Evolutionary conservation across 169 alveolate genomes (phyloP).

Genomic region (Theileria sp.): DNA sequence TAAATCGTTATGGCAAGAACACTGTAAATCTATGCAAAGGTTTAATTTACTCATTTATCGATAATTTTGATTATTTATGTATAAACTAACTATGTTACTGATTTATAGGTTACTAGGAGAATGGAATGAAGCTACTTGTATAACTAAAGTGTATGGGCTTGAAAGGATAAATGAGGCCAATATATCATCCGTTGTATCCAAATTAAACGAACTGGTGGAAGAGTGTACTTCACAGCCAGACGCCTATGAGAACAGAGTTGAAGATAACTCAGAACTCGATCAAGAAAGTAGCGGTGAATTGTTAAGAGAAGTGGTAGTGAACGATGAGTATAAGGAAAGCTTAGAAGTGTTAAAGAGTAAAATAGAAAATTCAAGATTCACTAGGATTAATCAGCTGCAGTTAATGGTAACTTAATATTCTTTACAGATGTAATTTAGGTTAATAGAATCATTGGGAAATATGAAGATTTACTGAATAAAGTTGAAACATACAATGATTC

Average conservation of each 20-base stretch:
- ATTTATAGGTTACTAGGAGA: constrained; percentile 35
- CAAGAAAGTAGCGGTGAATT: not conserved
- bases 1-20: constrained; percentile 59
- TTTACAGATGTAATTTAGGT: constrained; percentile 21
- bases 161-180: constrained; percentile 20
- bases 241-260: not conserved
- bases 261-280: not conserved
- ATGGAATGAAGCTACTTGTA: constrained; percentile 46
- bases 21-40: constrained; percentile 43
- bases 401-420: constrained; percentile 11
- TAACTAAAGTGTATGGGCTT: constrained; percentile 18
- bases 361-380: constrained; percentile 6
- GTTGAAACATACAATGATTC: constrained; percentile 35
- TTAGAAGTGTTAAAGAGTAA: not conserved
- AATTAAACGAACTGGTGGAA: constrained; percentile 33
- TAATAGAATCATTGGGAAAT: constrained; percentile 32
- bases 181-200: constrained; percentile 36
- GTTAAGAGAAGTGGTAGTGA: constrained; percentile 8
- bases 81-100: not conserved
- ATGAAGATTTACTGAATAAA: constrained; percentile 31
- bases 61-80: not conserved
- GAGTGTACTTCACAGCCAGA: not conserved
- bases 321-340: not conserved
- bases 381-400: constrained; percentile 51
- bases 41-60: not conserved